Evolutionary conservation across 805 yeast genomes (phyloP).

Genomic region (Metschnikowia borealis): DNA sequence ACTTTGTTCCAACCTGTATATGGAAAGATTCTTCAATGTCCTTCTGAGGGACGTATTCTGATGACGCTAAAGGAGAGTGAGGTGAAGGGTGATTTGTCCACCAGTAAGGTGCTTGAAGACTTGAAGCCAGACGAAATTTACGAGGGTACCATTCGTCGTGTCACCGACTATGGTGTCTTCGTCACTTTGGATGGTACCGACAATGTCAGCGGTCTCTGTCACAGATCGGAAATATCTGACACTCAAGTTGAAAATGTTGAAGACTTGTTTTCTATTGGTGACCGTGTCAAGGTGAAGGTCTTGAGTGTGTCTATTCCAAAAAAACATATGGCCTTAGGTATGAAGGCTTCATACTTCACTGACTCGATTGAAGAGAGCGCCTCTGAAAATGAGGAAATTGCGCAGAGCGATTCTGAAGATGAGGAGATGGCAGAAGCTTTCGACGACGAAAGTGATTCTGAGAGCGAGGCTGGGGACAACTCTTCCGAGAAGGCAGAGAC

Average conservation of each 20-base stretch:
- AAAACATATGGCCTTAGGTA: conserved; percentile 79
- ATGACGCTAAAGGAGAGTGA: conserved; percentile 79
- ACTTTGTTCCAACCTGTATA: conserved; percentile 65
- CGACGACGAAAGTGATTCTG: conserved; percentile 24
- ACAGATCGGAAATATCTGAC: conserved; percentile 78
- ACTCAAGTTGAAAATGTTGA: conserved; percentile 53
- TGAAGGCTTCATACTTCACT: conserved; percentile 88
- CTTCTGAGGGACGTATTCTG: conserved; percentile 59
- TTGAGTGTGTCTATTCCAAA: conserved; percentile 58
- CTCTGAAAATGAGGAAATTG: conserved; percentile 13
- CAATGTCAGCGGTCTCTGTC: conserved; percentile 82
- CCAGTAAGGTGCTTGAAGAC: conserved; percentile 61
- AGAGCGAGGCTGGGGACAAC: conserved; percentile 24
- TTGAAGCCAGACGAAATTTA: conserved; percentile 63
- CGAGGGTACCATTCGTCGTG: conserved; percentile 75
- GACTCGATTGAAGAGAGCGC: conserved; percentile 29
- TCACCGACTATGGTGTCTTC: conserved; percentile 88
- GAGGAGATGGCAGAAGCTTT: conserved; percentile 37
- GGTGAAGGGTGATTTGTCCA: conserved; percentile 63
- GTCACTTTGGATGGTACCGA: conserved; percentile 72
- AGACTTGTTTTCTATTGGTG: conserved; percentile 81
- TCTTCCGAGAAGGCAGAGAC: conserved; percentile 10
- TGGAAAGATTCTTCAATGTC: conserved; percentile 67
- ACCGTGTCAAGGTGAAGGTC: conserved; percentile 81
- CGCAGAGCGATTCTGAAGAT: conserved; percentile 13